Evolutionary conservation across 495 filamentous ascomycete species (phyloP), one percentile per base, ranked within the genome.

Genomic region (Lindgomyces ingoldianus): DNA sequence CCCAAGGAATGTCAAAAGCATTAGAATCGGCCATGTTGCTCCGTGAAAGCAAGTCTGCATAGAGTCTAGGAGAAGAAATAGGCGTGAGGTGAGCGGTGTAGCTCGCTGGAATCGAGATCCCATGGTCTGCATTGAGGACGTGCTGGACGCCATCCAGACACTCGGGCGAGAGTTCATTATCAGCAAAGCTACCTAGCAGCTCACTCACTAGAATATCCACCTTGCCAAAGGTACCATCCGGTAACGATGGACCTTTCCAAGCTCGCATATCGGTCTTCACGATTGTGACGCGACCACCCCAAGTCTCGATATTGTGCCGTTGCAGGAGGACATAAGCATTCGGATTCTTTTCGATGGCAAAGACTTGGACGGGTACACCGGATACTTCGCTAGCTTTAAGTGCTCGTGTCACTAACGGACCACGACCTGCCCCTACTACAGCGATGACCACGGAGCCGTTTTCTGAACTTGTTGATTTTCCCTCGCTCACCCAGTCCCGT

Each of bases 301-400:
- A 99, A 42, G 83, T 81, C 1, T 77, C 78, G 68, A 87, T 82
- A 71, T 99, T 99, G 64, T 94, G 89, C 18, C 88, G 81, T 50
- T 96, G 86, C 16, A 99, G 83, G 57, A 96, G 84, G 45, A 99
- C 91, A 71, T 91, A 96, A 2, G 94, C 94, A 75, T 98, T 97
- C 1, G 91, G 93, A 70, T 99, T 99, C 82, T 99, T 99, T 77
- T 99, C 94, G 3, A 99, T 83, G 0, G 90, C 95, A 87, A 91
- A 96, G 19, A 96, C 78, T 46, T 90, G 87, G 56, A 99, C 88
- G 8, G 83, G 75, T 3, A 96, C 87, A 10, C 87, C 86, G 10
- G 91, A 87, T n/a, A 76, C 75, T 33, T 85, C 79, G 73, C 90
- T 91, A 24, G 94, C 94, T 51, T 83, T 83, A 24, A 98, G 76